Conservation (phyloP, 768 basidiomycete species). For the Mycena polygramma region DNA sequence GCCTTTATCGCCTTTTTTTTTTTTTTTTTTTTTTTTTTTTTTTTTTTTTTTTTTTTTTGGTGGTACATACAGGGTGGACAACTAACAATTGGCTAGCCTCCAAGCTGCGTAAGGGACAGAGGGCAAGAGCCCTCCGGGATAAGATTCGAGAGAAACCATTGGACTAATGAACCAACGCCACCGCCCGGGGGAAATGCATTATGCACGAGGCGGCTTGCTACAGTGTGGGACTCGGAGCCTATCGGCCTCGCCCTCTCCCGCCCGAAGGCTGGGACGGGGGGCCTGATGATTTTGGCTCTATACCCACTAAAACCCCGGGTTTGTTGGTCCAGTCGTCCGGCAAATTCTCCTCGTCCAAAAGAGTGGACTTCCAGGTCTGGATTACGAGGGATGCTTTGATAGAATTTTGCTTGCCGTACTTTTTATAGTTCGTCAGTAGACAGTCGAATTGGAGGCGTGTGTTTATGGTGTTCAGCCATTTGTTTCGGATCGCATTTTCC, state of each 20-base stretch:
- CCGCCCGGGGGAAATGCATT: constrained; percentile 5
- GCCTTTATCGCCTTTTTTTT: neutral
- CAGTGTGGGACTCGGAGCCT: constrained; percentile 3
- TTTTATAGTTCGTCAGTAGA: neutral
- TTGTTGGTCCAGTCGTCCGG: neutral
- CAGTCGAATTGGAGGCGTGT: neutral
- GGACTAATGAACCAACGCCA: neutral
- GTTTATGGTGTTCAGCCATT: neutral
- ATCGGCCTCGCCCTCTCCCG: constrained; percentile 1
- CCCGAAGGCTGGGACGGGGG: constrained; percentile 6
- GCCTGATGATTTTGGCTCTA: constrained; percentile 10
- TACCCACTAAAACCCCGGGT: constrained; percentile 37
- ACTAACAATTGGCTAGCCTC: constrained; percentile 14
- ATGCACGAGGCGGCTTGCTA: neutral
- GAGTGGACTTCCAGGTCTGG: constrained; percentile 3
- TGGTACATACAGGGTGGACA: constrained; percentile 6
- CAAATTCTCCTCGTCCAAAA: neutral
- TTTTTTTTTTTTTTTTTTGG: constrained; percentile 4
- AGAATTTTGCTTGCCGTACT: constrained; percentile 3
- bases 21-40: neutral
- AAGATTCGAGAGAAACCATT: neutral
- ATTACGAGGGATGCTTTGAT: neutral
- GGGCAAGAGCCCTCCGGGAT: neutral
- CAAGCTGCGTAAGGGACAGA: constrained; percentile 10
- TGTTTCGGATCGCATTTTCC: neutral